Evolutionary conservation across 2,329 filamentous ascomycete species (phyloP).

Genomic region (Hymenoscyphus fructigenus): DNA sequence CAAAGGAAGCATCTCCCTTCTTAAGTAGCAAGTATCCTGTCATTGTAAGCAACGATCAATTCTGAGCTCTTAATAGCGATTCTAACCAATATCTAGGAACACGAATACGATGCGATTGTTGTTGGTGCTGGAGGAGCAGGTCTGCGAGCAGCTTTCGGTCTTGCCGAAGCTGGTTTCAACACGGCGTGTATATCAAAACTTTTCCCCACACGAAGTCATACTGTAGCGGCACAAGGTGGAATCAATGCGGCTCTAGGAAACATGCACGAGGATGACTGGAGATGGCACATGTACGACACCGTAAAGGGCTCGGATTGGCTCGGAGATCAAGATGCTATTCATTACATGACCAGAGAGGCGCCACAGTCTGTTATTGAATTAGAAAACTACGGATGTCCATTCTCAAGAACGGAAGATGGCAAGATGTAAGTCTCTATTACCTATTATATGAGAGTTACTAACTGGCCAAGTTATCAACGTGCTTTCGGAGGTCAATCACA

Average conservation of each 20-base stretch:
- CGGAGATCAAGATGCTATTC: slow-evolving; percentile 94
- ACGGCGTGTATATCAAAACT: slow-evolving; percentile 72
- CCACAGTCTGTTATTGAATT: slow-evolving; percentile 90
- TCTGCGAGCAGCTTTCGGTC: slow-evolving; percentile 79
- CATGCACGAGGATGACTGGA: slow-evolving; percentile 98
- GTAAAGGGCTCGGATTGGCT: slow-evolving; percentile 98
- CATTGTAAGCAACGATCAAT: slow-evolving; percentile 56
- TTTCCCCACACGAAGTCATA: slow-evolving; percentile 83
- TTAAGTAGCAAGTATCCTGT: slow-evolving; percentile 91
- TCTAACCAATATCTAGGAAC: slow-evolving; percentile 59
- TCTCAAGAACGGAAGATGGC: slow-evolving; percentile 93
- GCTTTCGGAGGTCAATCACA: slow-evolving; percentile 97
- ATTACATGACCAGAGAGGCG: slow-evolving; percentile 97
- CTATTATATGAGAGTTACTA: slow-evolving; percentile 18
- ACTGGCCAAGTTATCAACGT: slow-evolving; percentile 75
- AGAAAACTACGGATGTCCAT: slow-evolving; percentile 96
- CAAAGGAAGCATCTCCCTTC: slow-evolving; percentile 87
- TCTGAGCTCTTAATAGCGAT: not conserved
- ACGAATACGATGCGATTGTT: slow-evolving; percentile 98
- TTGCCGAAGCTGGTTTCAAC: slow-evolving; percentile 86
- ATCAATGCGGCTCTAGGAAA: slow-evolving; percentile 89
- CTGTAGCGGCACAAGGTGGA: slow-evolving; percentile 77
- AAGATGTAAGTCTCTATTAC: slow-evolving; percentile 65
- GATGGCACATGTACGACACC: slow-evolving; percentile 99
- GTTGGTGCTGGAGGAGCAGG: slow-evolving; percentile 82